Evolutionary conservation across 371 early-diverging fungal genomes (phyloP), one percentile per base, ranked within the genome.

Genomic region (Rhizopus arrhizus): DNA sequence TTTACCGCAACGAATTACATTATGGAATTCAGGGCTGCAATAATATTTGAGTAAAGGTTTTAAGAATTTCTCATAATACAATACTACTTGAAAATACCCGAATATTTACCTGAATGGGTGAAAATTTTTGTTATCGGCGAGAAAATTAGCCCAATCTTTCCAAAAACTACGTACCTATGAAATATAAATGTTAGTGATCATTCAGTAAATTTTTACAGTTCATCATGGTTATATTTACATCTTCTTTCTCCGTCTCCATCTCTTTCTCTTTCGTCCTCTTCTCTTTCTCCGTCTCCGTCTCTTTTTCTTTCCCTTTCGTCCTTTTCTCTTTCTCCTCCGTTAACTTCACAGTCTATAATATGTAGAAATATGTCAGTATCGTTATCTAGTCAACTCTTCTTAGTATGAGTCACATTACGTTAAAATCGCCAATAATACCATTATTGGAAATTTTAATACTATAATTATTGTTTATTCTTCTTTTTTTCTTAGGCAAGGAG

Each of bases 1-100:
- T 34, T 54, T 55, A 40, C 61, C 61, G 34, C 61, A 61, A 49
- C 61, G 43, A 33, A 61, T 61, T 22, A 61, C 7, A 32, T 34
- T 42, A 42, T 61, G 62, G 42, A 42, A 50, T 22, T 61, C 62
- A 34, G 62, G 56, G 22, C 62, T 56, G 40, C 16, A 60, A 52
- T 36, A 48, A 49, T 49, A 7, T 38, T 38, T 38, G 0, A 2
- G 38, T 38, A 38, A 9, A 38, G 33, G 33, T 31, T 50, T 50
- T 29, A 8, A n/a, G 15, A n/a, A 15, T 22, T 22, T 2, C 22
- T 22, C 22, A 22, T 22, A 22, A 22, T 22, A 22, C 22, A 22
- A 22, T 2, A 22, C 22, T 22, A 22, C 22, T 22, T 22, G 22
- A 50, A 33, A 50, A 50, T n/a, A 48, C 46, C 33, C 46, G 46